Conservation (phyloP, 768 basidiomycete genomes). For the Serendipita sp. region DNA sequence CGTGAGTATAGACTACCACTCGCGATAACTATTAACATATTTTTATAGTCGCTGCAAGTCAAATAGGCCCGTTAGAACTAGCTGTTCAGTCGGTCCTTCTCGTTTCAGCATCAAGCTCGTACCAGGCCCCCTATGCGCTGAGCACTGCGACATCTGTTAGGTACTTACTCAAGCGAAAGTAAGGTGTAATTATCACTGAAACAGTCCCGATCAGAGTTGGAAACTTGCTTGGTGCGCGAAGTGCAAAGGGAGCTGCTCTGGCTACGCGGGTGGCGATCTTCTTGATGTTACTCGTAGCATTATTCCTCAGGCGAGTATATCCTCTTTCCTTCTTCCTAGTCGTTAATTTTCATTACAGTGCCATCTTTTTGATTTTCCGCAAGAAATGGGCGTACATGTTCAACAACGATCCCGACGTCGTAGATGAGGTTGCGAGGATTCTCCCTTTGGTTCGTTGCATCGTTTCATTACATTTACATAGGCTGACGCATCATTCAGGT, state of each 20-base stretch:
- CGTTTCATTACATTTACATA: conserved; percentile 8
- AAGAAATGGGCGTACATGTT: conserved; percentile 58
- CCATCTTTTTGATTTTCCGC: conserved; percentile 43
- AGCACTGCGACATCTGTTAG: conserved; percentile 75
- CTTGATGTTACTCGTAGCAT: conserved; percentile 48
- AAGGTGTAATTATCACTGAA: not conserved
- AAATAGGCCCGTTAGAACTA: conserved; percentile 62
- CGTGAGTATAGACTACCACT: conserved; percentile 19
- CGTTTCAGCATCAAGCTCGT: conserved; percentile 58
- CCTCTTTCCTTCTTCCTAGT: not conserved
- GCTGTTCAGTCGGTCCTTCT: conserved; percentile 82
- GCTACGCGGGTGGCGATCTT: conserved; percentile 49
- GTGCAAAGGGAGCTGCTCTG: conserved; percentile 54
- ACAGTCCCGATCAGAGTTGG: conserved; percentile 40
- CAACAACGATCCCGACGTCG: conserved; percentile 47
- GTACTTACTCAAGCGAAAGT: conserved; percentile 23
- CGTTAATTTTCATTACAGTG: conserved; percentile 20
- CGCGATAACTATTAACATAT: not conserved
- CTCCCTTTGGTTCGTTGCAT: conserved; percentile 44
- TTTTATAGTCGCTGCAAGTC: conserved; percentile 21
- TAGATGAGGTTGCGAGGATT: conserved; percentile 46
- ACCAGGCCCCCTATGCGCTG: conserved; percentile 71
- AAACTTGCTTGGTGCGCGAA: conserved; percentile 71
- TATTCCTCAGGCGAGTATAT: conserved; percentile 40
- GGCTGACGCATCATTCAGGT: not conserved